phyloP scores from a whole-genome alignment of 176 grass and related monocot species.

The Puccinellia tenuiflora region DNA sequence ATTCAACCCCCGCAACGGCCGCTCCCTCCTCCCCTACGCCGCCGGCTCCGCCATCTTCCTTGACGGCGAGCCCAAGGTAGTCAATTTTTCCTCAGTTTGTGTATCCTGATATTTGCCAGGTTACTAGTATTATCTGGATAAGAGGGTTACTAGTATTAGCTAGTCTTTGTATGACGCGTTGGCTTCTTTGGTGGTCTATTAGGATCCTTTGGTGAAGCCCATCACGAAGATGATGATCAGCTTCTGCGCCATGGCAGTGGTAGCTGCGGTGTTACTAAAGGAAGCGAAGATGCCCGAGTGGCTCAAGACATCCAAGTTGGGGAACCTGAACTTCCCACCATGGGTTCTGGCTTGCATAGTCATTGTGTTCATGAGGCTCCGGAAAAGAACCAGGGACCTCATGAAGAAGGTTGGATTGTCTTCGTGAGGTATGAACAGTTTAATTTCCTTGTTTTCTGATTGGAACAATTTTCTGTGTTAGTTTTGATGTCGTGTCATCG shows the following conservation, averaged over 20 bases:
- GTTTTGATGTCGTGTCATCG: background rate
- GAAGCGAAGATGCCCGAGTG: constrained; percentile 68
- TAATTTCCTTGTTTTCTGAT: background rate
- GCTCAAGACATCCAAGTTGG: constrained; percentile 43
- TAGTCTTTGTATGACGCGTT: background rate
- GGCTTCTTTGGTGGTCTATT: constrained; percentile 14
- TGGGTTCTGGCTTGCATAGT: constrained; percentile 86
- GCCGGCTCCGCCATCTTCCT: constrained; percentile 53
- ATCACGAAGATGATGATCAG: constrained; percentile 75
- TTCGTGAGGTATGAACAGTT: constrained; percentile 21
- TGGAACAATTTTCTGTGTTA: background rate
- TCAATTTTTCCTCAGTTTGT: background rate
- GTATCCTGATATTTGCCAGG: background rate
- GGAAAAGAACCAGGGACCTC: constrained; percentile 80
- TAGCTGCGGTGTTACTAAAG: constrained; percentile 53
- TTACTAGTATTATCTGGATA: background rate
- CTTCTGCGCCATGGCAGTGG: constrained; percentile 33
- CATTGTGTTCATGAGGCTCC: constrained; percentile 65
- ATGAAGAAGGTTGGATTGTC: constrained; percentile 83
- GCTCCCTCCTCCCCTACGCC: constrained; percentile 70
- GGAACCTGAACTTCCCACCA: constrained; percentile 60
- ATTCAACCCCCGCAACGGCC: constrained; percentile 73
- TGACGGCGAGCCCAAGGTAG: constrained; percentile 93
- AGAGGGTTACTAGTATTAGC: background rate
- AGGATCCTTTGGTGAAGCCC: constrained; percentile 91